Evolutionary conservation across 345 rosid species (phyloP).

Genomic region (Populus ilicifolia): DNA sequence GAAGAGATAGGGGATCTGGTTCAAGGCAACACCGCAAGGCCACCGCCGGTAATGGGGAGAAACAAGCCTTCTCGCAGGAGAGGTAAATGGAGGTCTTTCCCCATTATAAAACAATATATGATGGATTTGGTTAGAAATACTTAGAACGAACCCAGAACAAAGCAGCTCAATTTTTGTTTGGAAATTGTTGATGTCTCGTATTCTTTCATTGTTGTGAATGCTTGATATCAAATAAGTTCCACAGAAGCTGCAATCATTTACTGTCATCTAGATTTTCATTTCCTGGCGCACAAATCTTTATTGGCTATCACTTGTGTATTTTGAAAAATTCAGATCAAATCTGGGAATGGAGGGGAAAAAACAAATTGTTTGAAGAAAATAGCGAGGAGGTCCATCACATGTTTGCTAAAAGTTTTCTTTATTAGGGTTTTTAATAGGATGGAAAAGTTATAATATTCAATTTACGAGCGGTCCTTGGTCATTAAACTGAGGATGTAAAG

Average conservation of each 20-base stretch:
- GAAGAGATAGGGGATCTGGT: constrained; percentile 40
- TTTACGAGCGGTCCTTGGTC: no score
- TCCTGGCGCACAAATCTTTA: background rate
- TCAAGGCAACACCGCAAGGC: constrained; percentile 62
- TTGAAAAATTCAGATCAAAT: background rate
- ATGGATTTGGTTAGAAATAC: background rate
- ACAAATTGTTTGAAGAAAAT: no score
- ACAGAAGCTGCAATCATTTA: constrained; percentile 3
- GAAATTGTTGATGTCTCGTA: constrained; percentile 14
- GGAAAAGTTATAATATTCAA: no score
- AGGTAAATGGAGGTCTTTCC: background rate
- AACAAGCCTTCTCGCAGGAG: constrained; percentile 14
- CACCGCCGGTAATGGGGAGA: constrained; percentile 38
- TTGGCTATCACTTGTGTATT: background rate
- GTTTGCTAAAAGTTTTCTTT: no score
- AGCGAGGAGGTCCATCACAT: no score
- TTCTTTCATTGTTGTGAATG: constrained; percentile 31
- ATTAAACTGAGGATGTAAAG: no score
- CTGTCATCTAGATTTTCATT: background rate
- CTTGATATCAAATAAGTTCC: constrained; percentile 9
- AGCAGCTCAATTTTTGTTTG: constrained; percentile 2
- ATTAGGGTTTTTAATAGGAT: no score
- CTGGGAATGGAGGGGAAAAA: no score
- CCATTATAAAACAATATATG: background rate
- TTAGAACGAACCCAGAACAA: background rate